phyloP scores from a whole-genome alignment of 257 asterid species.

The Solanum tacnaense region DNA sequence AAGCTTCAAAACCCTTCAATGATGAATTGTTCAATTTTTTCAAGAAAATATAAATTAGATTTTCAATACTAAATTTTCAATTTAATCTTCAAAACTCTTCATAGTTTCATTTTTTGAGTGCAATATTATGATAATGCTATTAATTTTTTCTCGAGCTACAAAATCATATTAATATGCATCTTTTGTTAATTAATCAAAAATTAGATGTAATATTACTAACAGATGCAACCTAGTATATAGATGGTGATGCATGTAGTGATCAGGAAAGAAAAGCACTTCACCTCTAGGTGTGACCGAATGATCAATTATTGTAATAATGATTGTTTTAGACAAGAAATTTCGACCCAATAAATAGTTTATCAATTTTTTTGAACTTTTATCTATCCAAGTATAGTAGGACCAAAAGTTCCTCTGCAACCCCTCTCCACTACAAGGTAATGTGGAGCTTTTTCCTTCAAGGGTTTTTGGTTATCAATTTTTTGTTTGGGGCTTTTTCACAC shows the following conservation, averaged over 20 bases:
- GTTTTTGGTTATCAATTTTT: background rate
- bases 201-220: background rate
- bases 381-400: background rate
- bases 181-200: background rate
- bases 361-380: background rate
- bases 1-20: background rate
- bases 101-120: background rate
- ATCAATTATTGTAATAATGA: no score
- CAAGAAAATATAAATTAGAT: no score
- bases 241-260: background rate
- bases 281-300: background rate
- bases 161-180: background rate
- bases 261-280: no score
- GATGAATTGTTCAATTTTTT: background rate
- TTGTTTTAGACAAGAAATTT: background rate
- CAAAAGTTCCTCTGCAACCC: background rate
- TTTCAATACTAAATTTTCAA: no score
- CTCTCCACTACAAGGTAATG: background rate
- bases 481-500: no score
- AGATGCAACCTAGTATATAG: background rate
- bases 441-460: background rate
- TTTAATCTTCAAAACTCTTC: background rate
- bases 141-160: background rate
- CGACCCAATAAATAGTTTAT: background rate
- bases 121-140: background rate